Conservation (phyloP, 2,329 filamentous ascomycete genomes). For the Metarhizium sp. region DNA sequence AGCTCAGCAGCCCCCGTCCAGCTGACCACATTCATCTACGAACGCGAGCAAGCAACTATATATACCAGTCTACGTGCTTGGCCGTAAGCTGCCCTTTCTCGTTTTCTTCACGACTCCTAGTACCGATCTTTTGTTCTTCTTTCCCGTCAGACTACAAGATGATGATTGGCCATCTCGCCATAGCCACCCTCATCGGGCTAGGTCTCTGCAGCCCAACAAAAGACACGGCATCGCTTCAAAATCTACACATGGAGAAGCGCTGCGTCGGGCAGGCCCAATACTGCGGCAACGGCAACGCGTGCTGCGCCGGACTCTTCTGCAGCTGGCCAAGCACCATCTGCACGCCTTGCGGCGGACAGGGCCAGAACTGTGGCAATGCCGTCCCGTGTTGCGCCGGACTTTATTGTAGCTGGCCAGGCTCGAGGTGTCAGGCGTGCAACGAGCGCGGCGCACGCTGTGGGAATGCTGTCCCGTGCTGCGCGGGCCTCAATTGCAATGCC, state of each 20-base stretch:
- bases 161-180: neutral
- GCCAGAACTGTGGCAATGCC: neutral
- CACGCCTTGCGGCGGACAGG: neutral
- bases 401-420: neutral
- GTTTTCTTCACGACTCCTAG: neutral
- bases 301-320: conserved; percentile 3
- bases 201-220: neutral
- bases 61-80: neutral
- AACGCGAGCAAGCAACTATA: neutral
- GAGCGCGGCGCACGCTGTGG: neutral
- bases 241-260: neutral
- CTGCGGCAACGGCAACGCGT: neutral
- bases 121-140: neutral
- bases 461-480: conserved; percentile 3
- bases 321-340: conserved; percentile 1
- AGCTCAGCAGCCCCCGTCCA: neutral
- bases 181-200: neutral
- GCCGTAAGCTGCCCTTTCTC: neutral
- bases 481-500: neutral
- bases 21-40: neutral
- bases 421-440: neutral
- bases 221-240: neutral
- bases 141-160: neutral
- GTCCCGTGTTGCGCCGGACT: conserved; percentile 1
- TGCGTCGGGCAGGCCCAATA: neutral